A percentile compares a stretch with the other conserved stretches of the same genome.
Conservation (phyloP, 2,329 filamentous ascomycete species). For the Lasiodiplodia hormozganensis region DNA sequence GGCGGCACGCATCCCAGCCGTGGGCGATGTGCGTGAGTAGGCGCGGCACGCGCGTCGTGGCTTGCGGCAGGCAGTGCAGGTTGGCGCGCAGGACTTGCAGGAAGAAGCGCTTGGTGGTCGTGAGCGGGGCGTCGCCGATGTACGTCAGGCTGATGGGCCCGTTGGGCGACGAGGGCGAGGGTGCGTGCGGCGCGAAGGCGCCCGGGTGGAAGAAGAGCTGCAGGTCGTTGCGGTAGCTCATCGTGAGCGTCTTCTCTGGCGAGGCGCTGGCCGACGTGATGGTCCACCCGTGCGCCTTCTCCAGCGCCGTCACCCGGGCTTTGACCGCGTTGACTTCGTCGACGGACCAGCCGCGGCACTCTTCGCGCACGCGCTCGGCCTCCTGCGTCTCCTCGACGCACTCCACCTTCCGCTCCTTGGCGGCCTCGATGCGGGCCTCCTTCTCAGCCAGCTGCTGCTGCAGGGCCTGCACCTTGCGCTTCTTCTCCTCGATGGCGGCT, state of each 20-base stretch:
- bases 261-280: conserved; percentile 65
- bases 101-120: conserved; percentile 76
- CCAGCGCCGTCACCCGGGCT: conserved; percentile 70
- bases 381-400: conserved; percentile 78
- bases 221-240: conserved; percentile 75
- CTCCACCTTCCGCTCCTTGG: conserved; percentile 71
- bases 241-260: conserved; percentile 66
- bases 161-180: conserved; percentile 47
- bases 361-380: conserved; percentile 82
- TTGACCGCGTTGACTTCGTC: conserved; percentile 82
- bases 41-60: conserved; percentile 61
- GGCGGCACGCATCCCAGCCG: conserved; percentile 70
- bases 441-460: conserved; percentile 72
- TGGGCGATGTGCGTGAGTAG: conserved; percentile 66
- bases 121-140: conserved; percentile 67
- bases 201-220: conserved; percentile 74
- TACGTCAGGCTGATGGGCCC: conserved; percentile 73
- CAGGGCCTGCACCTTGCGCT: conserved; percentile 69
- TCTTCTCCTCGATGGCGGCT: conserved; percentile 73
- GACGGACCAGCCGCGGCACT: conserved; percentile 87
- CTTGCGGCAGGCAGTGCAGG: conserved; percentile 67
- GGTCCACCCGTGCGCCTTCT: conserved; percentile 73
- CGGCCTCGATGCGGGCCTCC: conserved; percentile 67
- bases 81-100: conserved; percentile 74
- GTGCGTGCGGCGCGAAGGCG: conserved; percentile 58